Evolutionary conservation across 2,329 filamentous ascomycete species (phyloP), one percentile per base, ranked within the genome.

Genomic region (Fusarium continuum): DNA sequence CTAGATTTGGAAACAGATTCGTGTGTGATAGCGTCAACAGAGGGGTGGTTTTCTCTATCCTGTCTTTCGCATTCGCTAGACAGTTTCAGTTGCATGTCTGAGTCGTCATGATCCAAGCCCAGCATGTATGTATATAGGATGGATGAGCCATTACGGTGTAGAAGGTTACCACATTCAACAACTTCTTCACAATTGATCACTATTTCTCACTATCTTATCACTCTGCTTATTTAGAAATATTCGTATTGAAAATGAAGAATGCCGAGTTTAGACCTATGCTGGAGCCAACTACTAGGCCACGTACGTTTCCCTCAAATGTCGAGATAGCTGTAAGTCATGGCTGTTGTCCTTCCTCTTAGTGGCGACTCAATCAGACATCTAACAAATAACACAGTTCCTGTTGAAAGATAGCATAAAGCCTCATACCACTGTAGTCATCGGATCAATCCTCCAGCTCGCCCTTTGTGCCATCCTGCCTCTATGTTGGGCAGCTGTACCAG

Each of bases 321-420:
- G 28, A 53, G 10, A 61, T 58, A 10, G 50, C 48, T 61, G 71
- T 72, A 64, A 53, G 71, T 62, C 14, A 19, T 13, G 8, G n/a
- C 23, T 7, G 23, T 9, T 14, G 26, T 19, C 41, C 20, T 8
- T 26, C n/a, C n/a, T n/a, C n/a, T n/a, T n/a, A n/a, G n/a, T n/a
- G n/a, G n/a, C n/a, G n/a, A 25, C 34, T 40, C 20, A 6, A 5
- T 13, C 23, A 29, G 7, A 8, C 35, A 17, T 10, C 41, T 61
- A 39, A 61, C 32, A 22, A 13, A 25, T 22, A 3, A 19, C 29
- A n/a, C 28, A 67, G 64, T 67, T 64, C 23, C 29, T 67, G 32
- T 13, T 74, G 38, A 79, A 78, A 60, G 72, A 78, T 40, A 49
- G 69, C 8, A 70, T 80, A 49, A 73, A 70, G 3, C 64, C 76